phyloP scores from a whole-genome alignment of 371 early-diverging fungal species.

The Apophysomyces trapeziformis region DNA sequence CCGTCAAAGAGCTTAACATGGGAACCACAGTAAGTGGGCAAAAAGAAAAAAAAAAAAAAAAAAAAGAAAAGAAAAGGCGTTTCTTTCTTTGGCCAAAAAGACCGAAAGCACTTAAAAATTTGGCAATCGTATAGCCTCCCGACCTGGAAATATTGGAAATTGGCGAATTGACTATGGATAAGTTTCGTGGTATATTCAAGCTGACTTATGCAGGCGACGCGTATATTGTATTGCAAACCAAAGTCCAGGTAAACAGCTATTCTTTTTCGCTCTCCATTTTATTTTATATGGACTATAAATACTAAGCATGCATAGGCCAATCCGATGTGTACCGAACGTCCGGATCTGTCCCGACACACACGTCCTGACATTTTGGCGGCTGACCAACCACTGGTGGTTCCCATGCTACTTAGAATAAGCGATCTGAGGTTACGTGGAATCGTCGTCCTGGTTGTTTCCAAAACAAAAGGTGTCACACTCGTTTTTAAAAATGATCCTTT shows the following conservation, averaged over 20 bases:
- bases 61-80: background rate
- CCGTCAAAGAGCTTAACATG: constrained; percentile 91
- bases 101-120: constrained; percentile 2
- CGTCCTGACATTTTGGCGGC: constrained; percentile 83
- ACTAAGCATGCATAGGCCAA: constrained; percentile 62
- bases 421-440: constrained; percentile 90
- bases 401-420: constrained; percentile 92
- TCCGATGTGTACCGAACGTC: constrained; percentile 71
- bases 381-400: constrained; percentile 92
- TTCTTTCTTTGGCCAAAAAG: background rate
- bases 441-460: constrained; percentile 91
- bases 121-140: constrained; percentile 71
- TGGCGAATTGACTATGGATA: constrained; percentile 89
- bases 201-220: constrained; percentile 95
- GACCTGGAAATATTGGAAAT: constrained; percentile 98
- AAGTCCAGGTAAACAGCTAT: constrained; percentile 80
- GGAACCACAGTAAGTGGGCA: constrained; percentile 77
- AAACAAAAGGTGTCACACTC: constrained; percentile 90
- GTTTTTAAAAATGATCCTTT: constrained; percentile 97
- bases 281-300: background rate
- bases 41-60: background rate
- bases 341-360: constrained; percentile 64
- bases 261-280: background rate
- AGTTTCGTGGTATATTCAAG: constrained; percentile 95
- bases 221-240: constrained; percentile 88